Percentiles rank a stretch among this genome's conserved stretches.
Evolutionary conservation across 2,329 filamentous ascomycete species (phyloP).

Genomic region (Penicillium sp.): DNA sequence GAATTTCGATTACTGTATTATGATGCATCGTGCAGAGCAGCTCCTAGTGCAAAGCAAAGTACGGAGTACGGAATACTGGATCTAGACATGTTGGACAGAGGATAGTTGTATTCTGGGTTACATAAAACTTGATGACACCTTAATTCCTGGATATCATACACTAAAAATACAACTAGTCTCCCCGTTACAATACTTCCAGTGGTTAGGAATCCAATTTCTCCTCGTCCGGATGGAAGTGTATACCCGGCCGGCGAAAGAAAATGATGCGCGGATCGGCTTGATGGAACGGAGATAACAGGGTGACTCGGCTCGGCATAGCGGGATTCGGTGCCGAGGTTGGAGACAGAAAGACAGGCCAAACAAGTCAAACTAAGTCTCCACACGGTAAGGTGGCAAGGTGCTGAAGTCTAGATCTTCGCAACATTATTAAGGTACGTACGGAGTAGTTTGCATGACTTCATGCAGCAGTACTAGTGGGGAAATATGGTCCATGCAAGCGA

Average conservation of each 20-base stretch:
- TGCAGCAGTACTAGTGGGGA: not conserved
- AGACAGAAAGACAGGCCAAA: too few relatives aligned
- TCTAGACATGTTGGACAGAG: too few relatives aligned
- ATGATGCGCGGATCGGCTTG: slow-evolving; percentile 3
- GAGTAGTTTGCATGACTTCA: not conserved
- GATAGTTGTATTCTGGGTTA: too few relatives aligned
- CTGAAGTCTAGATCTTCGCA: not conserved
- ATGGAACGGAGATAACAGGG: slow-evolving; percentile 1
- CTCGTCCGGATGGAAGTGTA: not conserved
- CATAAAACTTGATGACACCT: too few relatives aligned
- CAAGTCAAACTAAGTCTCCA: not conserved
- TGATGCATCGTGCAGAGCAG: not conserved
- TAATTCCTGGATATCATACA: too few relatives aligned
- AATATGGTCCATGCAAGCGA: not conserved
- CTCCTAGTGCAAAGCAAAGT: too few relatives aligned
- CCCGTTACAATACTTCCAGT: not conserved
- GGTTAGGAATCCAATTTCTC: not conserved
- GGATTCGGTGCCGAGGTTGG: slow-evolving; percentile 6
- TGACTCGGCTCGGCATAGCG: slow-evolving; percentile 19
- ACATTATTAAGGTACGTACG: too few relatives aligned
- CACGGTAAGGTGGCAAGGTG: not conserved
- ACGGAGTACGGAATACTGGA: too few relatives aligned
- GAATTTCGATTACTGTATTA: not conserved
- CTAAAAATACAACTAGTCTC: not conserved
- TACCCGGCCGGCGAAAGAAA: not conserved